Conservation (phyloP, 805 yeast species). For the Starmerella scarabaei region DNA sequence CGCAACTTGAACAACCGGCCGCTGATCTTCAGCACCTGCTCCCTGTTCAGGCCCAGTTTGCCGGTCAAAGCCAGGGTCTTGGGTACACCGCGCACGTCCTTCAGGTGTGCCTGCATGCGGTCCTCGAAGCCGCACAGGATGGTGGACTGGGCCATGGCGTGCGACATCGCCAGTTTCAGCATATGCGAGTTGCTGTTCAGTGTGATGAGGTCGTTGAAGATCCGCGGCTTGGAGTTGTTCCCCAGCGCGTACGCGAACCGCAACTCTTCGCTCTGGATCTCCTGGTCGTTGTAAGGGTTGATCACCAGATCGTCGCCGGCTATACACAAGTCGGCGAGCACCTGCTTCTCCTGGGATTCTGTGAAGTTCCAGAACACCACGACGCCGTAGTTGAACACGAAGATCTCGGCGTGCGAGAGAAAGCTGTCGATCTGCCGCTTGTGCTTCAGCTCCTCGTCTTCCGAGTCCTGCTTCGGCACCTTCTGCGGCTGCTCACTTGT, state of each 20-base stretch:
- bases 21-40: conserved; percentile 73
- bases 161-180: conserved; percentile 83
- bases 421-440: conserved; percentile 28
- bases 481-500: no score
- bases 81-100: conserved; percentile 79
- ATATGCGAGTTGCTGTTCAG: conserved; percentile 82
- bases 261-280: conserved; percentile 84
- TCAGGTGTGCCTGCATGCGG: conserved; percentile 70
- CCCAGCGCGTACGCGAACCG: conserved; percentile 51
- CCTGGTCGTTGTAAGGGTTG: conserved; percentile 65
- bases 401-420: conserved; percentile 60
- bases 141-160: conserved; percentile 93
- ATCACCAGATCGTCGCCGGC: conserved; percentile 43
- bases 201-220: conserved; percentile 85
- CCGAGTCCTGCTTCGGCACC: background rate
- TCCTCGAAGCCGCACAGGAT: conserved; percentile 85
- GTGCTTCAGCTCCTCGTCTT: background rate
- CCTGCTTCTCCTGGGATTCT: conserved; percentile 82
- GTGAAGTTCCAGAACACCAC: conserved; percentile 97
- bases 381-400: conserved; percentile 81
- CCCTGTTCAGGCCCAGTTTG: conserved; percentile 66
- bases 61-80: conserved; percentile 85
- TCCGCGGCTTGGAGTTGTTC: conserved; percentile 33
- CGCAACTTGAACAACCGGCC: conserved; percentile 82
- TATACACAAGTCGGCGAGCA: conserved; percentile 80